phyloP scores from a whole-genome alignment of 495 filamentous ascomycete genomes.

The Penicillium samsonianum region DNA sequence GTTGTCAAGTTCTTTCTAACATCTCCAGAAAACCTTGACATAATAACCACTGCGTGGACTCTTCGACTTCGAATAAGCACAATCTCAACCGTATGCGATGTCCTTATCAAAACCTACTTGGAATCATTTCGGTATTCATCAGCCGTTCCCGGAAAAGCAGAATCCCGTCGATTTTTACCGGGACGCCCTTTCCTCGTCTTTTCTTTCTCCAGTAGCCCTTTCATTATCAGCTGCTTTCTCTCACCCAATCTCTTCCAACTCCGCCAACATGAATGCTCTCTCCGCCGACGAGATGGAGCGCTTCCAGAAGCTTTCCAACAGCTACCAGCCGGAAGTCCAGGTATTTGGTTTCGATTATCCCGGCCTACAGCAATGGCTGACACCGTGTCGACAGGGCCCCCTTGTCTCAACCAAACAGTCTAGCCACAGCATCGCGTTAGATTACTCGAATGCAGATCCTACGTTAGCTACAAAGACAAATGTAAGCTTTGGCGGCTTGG shows the following conservation, averaged over 20 bases:
- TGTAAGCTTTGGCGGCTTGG: constrained; percentile 53
- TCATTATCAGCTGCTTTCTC: constrained; percentile 30
- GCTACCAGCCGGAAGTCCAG: constrained; percentile 67
- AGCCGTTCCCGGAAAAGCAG: constrained; percentile 38
- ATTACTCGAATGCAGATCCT: constrained; percentile 91
- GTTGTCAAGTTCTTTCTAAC: constrained; percentile 7
- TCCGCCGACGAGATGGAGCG: constrained; percentile 55
- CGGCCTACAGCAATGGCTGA: not conserved
- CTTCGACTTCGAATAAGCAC: constrained; percentile 7
- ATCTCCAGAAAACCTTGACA: constrained; percentile 5
- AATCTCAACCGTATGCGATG: constrained; percentile 38
- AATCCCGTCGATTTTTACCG: constrained; percentile 26
- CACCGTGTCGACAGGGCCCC: constrained; percentile 61
- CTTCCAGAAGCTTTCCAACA: constrained; percentile 56
- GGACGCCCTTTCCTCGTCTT: constrained; percentile 25
- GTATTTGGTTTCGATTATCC: constrained; percentile 37
- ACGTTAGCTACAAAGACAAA: constrained; percentile 80
- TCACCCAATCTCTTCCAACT: constrained; percentile 8
- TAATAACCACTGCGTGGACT: constrained; percentile 17
- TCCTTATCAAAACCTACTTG: constrained; percentile 44
- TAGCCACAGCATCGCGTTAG: constrained; percentile 74
- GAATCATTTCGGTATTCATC: constrained; percentile 42
- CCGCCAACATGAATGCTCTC: constrained; percentile 47
- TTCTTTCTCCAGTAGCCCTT: constrained; percentile 27
- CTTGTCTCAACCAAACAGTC: constrained; percentile 77